A percentile compares a stretch with the other conserved stretches of the same genome.
Evolutionary conservation across 106 monocot genomes (phyloP).

Genomic region (Triglochin maritima): DNA sequence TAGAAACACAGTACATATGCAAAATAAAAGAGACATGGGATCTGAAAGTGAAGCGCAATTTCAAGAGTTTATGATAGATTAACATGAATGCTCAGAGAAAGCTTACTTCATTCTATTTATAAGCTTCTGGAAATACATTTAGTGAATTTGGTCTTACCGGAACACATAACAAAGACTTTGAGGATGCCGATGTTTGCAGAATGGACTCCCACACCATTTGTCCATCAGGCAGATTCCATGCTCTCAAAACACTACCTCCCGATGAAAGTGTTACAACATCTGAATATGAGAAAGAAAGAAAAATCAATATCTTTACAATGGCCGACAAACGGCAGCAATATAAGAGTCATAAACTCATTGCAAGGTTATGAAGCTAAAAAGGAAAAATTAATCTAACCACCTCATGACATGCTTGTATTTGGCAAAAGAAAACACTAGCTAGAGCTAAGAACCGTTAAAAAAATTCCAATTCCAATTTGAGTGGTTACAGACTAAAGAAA

Average conservation of each 20-base stretch:
- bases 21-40: background rate
- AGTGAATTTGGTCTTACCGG: conserved; percentile 24
- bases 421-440: too few relatives aligned
- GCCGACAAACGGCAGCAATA: too few relatives aligned
- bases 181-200: conserved; percentile 45
- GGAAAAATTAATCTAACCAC: background rate
- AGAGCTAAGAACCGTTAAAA: too few relatives aligned
- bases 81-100: background rate
- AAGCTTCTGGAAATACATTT: too few relatives aligned
- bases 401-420: too few relatives aligned
- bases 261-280: conserved; percentile 92
- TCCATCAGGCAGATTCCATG: conserved; percentile 99
- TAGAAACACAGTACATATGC: background rate
- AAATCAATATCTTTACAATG: background rate
- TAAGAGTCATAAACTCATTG: background rate
- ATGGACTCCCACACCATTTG: conserved; percentile 87
- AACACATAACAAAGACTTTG: conserved; percentile 54
- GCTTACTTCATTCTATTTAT: too few relatives aligned
- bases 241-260: conserved; percentile 68
- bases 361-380: background rate
- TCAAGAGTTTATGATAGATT: background rate
- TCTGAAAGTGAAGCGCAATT: background rate
- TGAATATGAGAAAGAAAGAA: conserved; percentile 27
- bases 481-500: too few relatives aligned
- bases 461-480: too few relatives aligned